Evolutionary conservation across 73 alveolate genomes (phyloP).

Genomic region (Paramecium biaurelia): DNA sequence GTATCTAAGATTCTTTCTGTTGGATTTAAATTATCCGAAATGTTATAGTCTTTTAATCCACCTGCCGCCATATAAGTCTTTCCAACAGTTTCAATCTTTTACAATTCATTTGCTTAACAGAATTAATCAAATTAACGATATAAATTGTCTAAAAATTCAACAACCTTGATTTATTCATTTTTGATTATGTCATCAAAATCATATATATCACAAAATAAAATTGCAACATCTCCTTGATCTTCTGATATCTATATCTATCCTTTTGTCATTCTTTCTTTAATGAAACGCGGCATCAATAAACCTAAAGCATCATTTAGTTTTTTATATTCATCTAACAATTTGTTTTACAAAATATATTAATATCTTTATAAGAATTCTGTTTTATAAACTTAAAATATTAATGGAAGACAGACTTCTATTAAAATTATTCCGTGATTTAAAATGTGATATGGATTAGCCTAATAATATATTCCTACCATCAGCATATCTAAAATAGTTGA

Average conservation of each 20-base stretch:
- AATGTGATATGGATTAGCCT: not conserved
- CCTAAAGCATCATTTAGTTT: constrained; percentile 24
- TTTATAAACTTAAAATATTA: not conserved
- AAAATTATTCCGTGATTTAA: not conserved
- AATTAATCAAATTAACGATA: constrained; percentile 74
- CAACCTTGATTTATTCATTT: constrained; percentile 37
- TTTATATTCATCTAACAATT: not conserved
- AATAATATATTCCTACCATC: not conserved
- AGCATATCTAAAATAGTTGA: not conserved
- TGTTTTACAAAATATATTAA: not conserved
- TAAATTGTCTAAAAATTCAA: constrained; percentile 68
- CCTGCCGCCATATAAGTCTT: constrained; percentile 89
- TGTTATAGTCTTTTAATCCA: constrained; percentile 59
- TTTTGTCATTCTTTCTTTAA: constrained; percentile 26
- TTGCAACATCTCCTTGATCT: constrained; percentile 81
- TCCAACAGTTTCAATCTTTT: constrained; percentile 87
- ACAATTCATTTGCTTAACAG: constrained; percentile 77
- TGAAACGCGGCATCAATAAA: not conserved
- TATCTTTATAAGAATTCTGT: constrained; percentile 29
- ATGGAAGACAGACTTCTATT: not conserved
- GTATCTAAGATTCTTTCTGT: constrained; percentile 60
- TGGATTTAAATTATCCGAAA: constrained; percentile 32
- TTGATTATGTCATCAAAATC: constrained; percentile 76
- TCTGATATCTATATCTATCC: constrained; percentile 64
- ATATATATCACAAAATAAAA: constrained; percentile 81